Evolutionary conservation across 192 early-diverging fungal species (phyloP).

Genomic region (Coemansia pectinata): DNA sequence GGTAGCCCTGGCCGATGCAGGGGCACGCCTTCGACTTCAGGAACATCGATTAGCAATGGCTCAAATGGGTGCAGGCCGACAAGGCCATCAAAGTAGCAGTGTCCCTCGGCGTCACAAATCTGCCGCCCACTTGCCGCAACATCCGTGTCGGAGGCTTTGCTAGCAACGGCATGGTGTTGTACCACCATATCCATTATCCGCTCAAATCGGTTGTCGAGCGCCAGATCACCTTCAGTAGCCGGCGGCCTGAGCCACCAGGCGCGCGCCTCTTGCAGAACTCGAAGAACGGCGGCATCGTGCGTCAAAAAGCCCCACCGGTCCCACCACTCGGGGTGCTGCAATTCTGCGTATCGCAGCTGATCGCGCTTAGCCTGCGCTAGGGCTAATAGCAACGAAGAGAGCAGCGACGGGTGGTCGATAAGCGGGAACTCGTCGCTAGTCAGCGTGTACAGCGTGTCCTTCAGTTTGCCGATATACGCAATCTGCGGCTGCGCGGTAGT

Average conservation of each 20-base stretch:
- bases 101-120: constrained; percentile 13
- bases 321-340: constrained; percentile 47
- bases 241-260: constrained; percentile 35
- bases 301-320: constrained; percentile 49
- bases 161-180: constrained; percentile 17
- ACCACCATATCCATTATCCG: constrained; percentile 25
- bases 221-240: constrained; percentile 5
- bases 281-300: constrained; percentile 38
- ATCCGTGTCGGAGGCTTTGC: background rate
- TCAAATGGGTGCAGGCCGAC: constrained; percentile 38
- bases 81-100: constrained; percentile 26
- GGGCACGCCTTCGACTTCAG: constrained; percentile 25
- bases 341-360: constrained; percentile 45
- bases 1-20: constrained; percentile 22
- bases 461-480: constrained; percentile 66
- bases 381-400: constrained; percentile 47
- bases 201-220: constrained; percentile 29
- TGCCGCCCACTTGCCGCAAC: background rate
- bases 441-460: constrained; percentile 70
- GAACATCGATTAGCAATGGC: constrained; percentile 4
- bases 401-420: constrained; percentile 48
- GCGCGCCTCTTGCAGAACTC: constrained; percentile 48
- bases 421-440: constrained; percentile 68
- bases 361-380: constrained; percentile 35
- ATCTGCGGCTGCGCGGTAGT: constrained; percentile 22